Percentiles rank a stretch among this genome's conserved stretches.
Evolutionary conservation across 768 basidiomycete genomes (phyloP).

Genomic region (Trametes punicea): DNA sequence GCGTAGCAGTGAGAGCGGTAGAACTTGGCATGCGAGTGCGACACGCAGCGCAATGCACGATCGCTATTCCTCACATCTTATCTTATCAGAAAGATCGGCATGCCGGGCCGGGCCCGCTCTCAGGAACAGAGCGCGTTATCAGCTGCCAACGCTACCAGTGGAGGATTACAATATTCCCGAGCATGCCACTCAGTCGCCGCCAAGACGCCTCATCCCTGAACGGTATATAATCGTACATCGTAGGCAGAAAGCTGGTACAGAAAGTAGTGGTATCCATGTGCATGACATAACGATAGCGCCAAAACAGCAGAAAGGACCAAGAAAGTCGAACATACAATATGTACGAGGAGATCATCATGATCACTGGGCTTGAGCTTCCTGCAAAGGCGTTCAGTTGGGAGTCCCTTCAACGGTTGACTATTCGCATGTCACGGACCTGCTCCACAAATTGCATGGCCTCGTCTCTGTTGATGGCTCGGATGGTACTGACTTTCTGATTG

Average conservation of each 20-base stretch:
- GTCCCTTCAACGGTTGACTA: background rate
- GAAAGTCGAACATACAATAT: background rate
- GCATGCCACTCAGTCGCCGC: no score
- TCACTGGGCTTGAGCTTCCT: constrained; percentile 51
- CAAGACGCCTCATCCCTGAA: no score
- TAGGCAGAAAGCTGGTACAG: background rate
- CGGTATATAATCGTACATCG: background rate
- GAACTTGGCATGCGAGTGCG: background rate
- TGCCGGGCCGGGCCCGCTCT: background rate
- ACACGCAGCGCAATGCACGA: background rate
- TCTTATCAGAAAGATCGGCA: background rate
- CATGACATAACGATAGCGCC: constrained; percentile 14
- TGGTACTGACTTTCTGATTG: constrained; percentile 91
- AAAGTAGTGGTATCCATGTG: constrained; percentile 1
- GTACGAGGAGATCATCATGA: constrained; percentile 33
- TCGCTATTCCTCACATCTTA: background rate
- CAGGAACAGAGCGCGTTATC: background rate
- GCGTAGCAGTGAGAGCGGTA: background rate
- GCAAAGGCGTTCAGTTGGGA: background rate
- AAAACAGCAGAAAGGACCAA: background rate
- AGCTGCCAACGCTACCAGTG: no score
- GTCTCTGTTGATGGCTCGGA: constrained; percentile 81
- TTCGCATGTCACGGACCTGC: constrained; percentile 45
- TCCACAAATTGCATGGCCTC: constrained; percentile 96
- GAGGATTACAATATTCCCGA: no score